Evolutionary conservation across 2,329 filamentous ascomycete genomes (phyloP).

Genomic region (Fusarium torreyae): DNA sequence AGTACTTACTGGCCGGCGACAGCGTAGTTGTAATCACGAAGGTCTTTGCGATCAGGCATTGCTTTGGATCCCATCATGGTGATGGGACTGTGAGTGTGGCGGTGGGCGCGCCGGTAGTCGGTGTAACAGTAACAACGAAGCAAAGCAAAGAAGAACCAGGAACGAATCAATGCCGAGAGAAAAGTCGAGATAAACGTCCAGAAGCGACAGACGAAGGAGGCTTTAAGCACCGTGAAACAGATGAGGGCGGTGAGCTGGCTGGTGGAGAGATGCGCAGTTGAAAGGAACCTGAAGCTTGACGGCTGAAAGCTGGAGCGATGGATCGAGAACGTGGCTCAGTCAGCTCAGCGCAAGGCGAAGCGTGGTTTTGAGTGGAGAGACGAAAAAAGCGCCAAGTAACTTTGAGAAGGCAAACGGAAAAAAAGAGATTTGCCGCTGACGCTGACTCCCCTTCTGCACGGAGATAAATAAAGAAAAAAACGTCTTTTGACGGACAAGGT

Average conservation of each 20-base stretch:
- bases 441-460: constrained; percentile 18
- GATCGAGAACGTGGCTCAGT: constrained; percentile 38
- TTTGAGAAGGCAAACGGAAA: background rate
- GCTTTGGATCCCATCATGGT: constrained; percentile 51
- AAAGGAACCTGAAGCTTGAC: constrained; percentile 32
- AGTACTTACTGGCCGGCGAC: constrained; percentile 86
- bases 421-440: constrained; percentile 28
- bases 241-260: constrained; percentile 30
- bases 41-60: constrained; percentile 71
- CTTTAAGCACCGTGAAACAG: constrained; percentile 18
- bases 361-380: constrained; percentile 36
- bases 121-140: constrained; percentile 29
- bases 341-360: constrained; percentile 42
- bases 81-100: constrained; percentile 37
- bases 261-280: constrained; percentile 32
- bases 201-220: constrained; percentile 37
- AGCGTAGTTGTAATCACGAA: constrained; percentile 80
- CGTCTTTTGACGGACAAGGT: background rate
- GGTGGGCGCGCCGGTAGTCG: constrained; percentile 28
- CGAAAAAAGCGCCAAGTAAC: constrained; percentile 6
- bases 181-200: constrained; percentile 19
- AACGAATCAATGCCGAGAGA: constrained; percentile 7
- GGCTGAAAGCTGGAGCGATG: constrained; percentile 32
- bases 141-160: constrained; percentile 10
- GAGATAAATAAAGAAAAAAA: constrained; percentile 1